Base-by-base conservation (phyloP, 768 basidiomycete species). In the Phylloporus sp. region DNA sequence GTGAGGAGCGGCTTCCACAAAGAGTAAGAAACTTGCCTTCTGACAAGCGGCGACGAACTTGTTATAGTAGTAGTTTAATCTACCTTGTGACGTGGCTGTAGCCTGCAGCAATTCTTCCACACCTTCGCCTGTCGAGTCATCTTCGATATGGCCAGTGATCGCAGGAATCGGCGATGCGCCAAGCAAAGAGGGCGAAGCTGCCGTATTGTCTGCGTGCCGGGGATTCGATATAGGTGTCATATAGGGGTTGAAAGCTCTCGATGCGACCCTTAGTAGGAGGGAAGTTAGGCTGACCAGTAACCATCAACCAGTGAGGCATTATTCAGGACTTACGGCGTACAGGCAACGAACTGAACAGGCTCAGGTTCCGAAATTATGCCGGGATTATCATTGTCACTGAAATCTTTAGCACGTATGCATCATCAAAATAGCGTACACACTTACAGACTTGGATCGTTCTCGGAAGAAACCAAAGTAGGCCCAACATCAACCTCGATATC, bases 171-270 rank as follows among this genome's bases (percentile, higher is more conserved):
- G 60, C 14, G 58, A 45, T 2, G 20, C 15, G 14, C 40, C 10
- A 13, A 33, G 33, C 9, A 18, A 34, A 37, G 35, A 44, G 18
- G 38, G 34, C 9, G 34, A 18, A 14, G 18, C 10, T 26, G 28
- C 38, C 13, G 13, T 2, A 38, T 44, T n/a, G 31, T 38, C 34
- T 5, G 23, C 36, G 18, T 29, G 42, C 29, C 60, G 55, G 17
- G 61, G 49, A 36, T 63, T 60, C n/a, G 58, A 61, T 21, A 61
- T 1, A 0, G 60, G 60, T 17, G 60, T 61, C 61, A 61, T 38
- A 32, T 61, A 61, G 1, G 58, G 61, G 38, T 61, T 63, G 6
- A 51, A 46, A 22, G 40, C 31, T 42, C 49, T 57, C 29, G 44
- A 29, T 4, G 43, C 61, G 6, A 46, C 40, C 6, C 56, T 60